Evolutionary conservation across 1,139 yeast genomes (phyloP), one percentile per base, ranked within the genome.

Genomic region (Protomyces arabidopsidicola): DNA sequence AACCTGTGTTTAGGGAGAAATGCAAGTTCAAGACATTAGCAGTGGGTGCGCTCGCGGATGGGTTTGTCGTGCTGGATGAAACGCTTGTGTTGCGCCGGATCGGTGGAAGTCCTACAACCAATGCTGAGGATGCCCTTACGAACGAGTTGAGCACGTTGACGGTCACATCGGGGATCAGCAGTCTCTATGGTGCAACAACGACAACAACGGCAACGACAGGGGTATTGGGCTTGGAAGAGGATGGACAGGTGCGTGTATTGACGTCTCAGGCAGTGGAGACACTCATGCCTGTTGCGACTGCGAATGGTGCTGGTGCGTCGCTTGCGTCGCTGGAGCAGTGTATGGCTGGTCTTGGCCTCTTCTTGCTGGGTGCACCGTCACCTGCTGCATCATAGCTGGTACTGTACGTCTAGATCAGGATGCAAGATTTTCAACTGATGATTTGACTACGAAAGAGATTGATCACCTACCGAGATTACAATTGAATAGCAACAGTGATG

Each of bases 1-100:
- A 58, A 38, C 62, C 62, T 2, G 27, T 58, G 34, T 58, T 31
- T 24, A 51, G 62, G n/a, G 62, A 58, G 45, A 58, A 58, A 24
- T 51, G 62, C 20, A 14, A n/a, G 3, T 10, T 3, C 48, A 38
- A 31, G 39, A 58, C 56, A 9, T 31, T 58, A 53, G 35, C 62
- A n/a, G 24, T 42, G 14, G 12, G 22, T 16, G 48, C 24, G 20
- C 5, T 18, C 8, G 24, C 22, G 22, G 48, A 42, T 12, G 48
- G 48, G 12, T 42, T n/a, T 42, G 48, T 18, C 6, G 48, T 42
- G 22, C 16, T 42, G 48, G 48, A 42, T 10, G 48, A 42, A 18
- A 20, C 48, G 20, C 18, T 42, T 10, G 48, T 42, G 5, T 18
- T 42, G 48, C 20, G 48, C 6, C 48, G 24, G 5, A 42, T 42